These are phyloP conservation scores for Ganoderma boninense DNA, from an alignment of 1,284 basidiomycete species.

Conservation along the genomic window DNA sequence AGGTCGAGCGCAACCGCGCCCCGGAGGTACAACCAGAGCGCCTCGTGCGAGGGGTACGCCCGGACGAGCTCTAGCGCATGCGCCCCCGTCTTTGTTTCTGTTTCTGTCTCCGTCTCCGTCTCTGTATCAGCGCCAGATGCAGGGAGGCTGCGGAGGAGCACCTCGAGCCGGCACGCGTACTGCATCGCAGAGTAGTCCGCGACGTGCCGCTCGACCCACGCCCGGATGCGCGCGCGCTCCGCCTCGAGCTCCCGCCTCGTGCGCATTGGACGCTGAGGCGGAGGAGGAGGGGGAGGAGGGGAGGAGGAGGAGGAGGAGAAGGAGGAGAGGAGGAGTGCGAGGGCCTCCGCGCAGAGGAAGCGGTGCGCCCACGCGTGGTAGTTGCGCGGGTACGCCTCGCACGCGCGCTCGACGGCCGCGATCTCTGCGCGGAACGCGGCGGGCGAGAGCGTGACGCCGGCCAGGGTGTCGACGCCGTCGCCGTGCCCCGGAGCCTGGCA, in stretches of 20 bases:
- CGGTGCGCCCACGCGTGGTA: slow-evolving; percentile 75
- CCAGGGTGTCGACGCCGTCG: slow-evolving; percentile 25
- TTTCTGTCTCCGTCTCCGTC: not conserved
- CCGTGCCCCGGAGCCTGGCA: not conserved
- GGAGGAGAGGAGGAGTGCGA: slow-evolving; percentile 3
- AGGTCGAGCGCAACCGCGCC: slow-evolving; percentile 27
- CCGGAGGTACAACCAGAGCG: slow-evolving; percentile 69
- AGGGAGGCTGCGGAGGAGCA: not conserved
- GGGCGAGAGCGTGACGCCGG: slow-evolving; percentile 36
- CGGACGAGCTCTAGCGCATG: slow-evolving; percentile 58
- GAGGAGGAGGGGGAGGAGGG: slow-evolving; percentile 16
- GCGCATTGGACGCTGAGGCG: too few relatives aligned
- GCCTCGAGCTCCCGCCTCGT: slow-evolving; percentile 40
- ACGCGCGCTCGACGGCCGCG: slow-evolving; percentile 52
- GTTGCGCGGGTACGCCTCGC: slow-evolving; percentile 69
- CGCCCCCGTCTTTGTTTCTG: not conserved
- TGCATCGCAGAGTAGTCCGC: slow-evolving; percentile 72
- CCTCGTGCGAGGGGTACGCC: slow-evolving; percentile 61
- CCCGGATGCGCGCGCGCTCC: slow-evolving; percentile 47
- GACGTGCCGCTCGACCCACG: slow-evolving; percentile 67
- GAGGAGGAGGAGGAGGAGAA: slow-evolving; percentile 11
- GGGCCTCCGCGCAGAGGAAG: slow-evolving; percentile 50
- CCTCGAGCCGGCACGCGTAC: slow-evolving; percentile 47
- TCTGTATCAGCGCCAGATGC: not conserved
- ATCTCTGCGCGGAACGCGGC: slow-evolving; percentile 53